Evolutionary conservation across 2,329 filamentous ascomycete genomes (phyloP), one percentile per base, ranked within the genome.

Genomic region (Pestalotiopsis sp.): DNA sequence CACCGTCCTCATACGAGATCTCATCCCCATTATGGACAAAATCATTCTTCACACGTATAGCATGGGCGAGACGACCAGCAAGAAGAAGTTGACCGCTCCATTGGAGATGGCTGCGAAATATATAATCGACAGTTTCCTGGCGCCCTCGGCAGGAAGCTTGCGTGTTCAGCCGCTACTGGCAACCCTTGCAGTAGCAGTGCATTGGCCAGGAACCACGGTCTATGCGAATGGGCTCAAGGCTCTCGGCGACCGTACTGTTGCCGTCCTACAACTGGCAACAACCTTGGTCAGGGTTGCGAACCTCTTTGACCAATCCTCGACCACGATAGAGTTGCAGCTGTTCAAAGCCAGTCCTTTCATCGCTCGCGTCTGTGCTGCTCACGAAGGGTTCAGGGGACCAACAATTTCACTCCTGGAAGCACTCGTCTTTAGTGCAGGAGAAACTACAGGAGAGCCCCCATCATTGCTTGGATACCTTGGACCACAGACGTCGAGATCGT

Each of bases 381-480:
- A 90, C 69, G 88, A 92, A 69, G 78, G 81, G 7, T 94, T 92
- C 78, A 89, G 88, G 72, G 82, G 85, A 14, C 86, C 90, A 1
- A 87, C 92, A 1, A 85, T 94, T 39, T 84, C 86, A 30, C 81
- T 98, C 2, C 82, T 97, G 7, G 90, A 94, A 69, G 88, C 90
- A 11, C 81, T 97, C 20, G 89, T 97, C 35, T 84, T 90, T 57
- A 90, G 87, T 71, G 91, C 92, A 26, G 88, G 90, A 26, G 88
- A 88, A 69, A 82, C 85, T 17, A 81, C 86, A 38, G 85, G 85
- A n/a, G 94, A 98, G 72, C 94, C 94, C 1, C 93, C 94, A n/a
- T 98, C 95, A 6, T 85, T 99, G n/a, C 88, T 99, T 24, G 94
- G 94, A 39, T 94, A 97, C 75, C 84, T 99, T 6, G 94, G 94